phyloP scores from a whole-genome alignment of 176 grass and related monocot species.

The Olyra latifolia region DNA sequence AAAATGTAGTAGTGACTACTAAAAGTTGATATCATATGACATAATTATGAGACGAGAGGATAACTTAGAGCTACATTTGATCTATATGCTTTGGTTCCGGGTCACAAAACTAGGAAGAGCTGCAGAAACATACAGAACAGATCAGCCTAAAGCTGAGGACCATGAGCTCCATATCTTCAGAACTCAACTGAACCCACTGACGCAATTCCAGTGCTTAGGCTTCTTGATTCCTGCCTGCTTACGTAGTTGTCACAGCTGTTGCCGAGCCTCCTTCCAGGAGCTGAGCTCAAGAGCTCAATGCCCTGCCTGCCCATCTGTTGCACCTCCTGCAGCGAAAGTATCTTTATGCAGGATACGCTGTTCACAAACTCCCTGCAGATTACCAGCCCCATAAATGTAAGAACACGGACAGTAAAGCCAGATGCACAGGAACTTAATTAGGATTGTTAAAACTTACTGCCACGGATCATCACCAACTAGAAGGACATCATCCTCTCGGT shows the following conservation, averaged over 20 bases:
- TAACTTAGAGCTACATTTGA: constrained; percentile 36
- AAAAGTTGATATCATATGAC: constrained; percentile 51
- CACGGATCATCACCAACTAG: constrained; percentile 94
- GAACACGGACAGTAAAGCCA: neutral
- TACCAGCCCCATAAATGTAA: constrained; percentile 6
- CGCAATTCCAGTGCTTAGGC: constrained; percentile 61
- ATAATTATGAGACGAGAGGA: constrained; percentile 33
- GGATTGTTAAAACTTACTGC: constrained; percentile 62
- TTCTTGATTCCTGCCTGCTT: constrained; percentile 56
- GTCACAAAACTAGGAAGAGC: constrained; percentile 40
- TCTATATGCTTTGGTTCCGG: constrained; percentile 51
- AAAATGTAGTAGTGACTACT: constrained; percentile 19
- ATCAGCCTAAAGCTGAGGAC: neutral
- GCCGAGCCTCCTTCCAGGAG: constrained; percentile 52
- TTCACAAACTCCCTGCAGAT: constrained; percentile 88
- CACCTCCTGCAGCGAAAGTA: constrained; percentile 85
- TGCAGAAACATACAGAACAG: constrained; percentile 31
- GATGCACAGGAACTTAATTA: neutral
- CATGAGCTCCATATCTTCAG: constrained; percentile 46
- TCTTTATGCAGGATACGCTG: constrained; percentile 93
- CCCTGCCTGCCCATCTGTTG: constrained; percentile 85
- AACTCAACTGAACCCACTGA: constrained; percentile 77
- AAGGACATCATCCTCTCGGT: constrained; percentile 85
- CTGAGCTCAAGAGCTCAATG: constrained; percentile 52
- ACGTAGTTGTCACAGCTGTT: constrained; percentile 69